Evolutionary conservation across 176 grass and related monocot genomes (phyloP), one percentile per base, ranked within the genome.

Genomic region (Hordeum vulgare): DNA sequence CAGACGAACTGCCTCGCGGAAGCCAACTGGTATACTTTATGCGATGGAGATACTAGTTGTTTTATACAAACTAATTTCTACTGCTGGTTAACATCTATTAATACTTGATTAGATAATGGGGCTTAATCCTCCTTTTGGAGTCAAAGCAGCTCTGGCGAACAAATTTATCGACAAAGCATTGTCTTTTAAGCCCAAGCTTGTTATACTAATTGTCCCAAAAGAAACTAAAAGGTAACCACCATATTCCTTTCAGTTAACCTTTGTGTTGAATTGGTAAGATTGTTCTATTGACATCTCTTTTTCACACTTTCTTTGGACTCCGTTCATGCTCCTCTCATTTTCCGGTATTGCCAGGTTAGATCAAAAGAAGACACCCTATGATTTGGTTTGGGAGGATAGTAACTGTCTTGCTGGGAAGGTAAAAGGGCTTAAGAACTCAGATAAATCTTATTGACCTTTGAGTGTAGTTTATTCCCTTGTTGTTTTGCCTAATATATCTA

Each of bases 51-150:
- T 25, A 66, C 42, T n/a, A 59, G 53, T 76, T 76, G 26, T 11
- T 12, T 24, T 56, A 26, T 89, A 59, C 40, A 31, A 33, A 60
- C 42, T 71, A 90, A 34, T 65, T 87, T 17, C 15, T 53, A 29
- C 66, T 44, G 65, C 60, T 61, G 44, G 59, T 71, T 77, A 40
- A 57, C 64, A 23, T 78, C 75, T 82, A 24, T 86, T 62, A 49
- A 68, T 60, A 90, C 47, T 80, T 62, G 62, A 62, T 80, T 71
- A 99, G 96, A 99, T 99, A 75, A 96, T 96, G 93, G 96, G 96
- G 21, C 85, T 99, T 61, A 99, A 99, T 93, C 96, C 96, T 54
- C 96, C 96, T 78, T 99, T 96, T 94, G 93, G 96, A 78, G 86
- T 90, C 29, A 99, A 96, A 92, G 93, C 87, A 87, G 9, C 82